These are phyloP conservation scores for Helicostylum pulchrum DNA, from an alignment of 192 early-diverging fungal genomes.

Conservation along the genomic window DNA sequence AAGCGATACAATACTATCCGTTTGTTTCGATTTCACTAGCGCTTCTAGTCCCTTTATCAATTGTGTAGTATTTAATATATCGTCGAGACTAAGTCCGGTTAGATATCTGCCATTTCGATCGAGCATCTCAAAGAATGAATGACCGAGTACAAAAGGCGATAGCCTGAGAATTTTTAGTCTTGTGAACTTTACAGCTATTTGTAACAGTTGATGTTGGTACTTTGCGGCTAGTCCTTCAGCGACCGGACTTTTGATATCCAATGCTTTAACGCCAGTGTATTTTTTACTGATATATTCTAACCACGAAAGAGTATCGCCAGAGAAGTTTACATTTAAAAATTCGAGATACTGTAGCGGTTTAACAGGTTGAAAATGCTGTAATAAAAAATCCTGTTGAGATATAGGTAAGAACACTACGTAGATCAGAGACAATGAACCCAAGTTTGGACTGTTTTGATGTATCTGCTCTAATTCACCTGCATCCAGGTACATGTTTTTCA, in stretches of 20 bases:
- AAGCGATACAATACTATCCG: no score
- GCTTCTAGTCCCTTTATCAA: not conserved
- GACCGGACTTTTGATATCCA: not conserved
- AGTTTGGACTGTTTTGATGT: not conserved
- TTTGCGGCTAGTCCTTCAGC: not conserved
- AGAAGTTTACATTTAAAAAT: not conserved
- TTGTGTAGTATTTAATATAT: not conserved
- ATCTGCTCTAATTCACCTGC: not conserved
- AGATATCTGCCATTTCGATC: not conserved
- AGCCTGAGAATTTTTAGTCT: not conserved
- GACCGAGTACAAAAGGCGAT: not conserved
- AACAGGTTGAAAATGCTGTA: not conserved
- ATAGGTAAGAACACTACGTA: not conserved
- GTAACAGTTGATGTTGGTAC: not conserved
- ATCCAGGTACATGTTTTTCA: not conserved
- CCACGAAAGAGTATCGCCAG: not conserved
- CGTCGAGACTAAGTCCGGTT: not conserved
- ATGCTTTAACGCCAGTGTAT: not conserved
- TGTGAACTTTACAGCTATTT: not conserved
- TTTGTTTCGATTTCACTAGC: no score
- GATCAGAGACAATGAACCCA: not conserved
- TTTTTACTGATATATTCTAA: constrained; percentile 1
- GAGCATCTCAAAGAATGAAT: not conserved
- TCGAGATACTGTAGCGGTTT: not conserved
- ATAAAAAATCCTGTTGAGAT: no score